phyloP scores from a whole-genome alignment of 371 early-diverging fungal genomes.

The Mucor circinelloides region DNA sequence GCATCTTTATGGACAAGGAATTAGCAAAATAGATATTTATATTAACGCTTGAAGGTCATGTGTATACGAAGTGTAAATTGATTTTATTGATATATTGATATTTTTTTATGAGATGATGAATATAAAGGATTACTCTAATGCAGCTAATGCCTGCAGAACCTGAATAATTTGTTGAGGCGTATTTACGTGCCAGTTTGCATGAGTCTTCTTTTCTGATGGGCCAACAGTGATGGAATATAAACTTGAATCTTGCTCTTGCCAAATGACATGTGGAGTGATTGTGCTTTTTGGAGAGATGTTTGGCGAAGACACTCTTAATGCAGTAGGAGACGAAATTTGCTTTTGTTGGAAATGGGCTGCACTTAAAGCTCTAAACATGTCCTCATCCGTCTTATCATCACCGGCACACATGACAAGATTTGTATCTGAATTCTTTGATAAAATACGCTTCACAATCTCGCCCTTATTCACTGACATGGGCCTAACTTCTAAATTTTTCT shows the following conservation, averaged over 20 bases:
- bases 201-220: slow-evolving; percentile 75
- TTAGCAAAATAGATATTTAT: too few species aligned
- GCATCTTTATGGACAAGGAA: too few species aligned
- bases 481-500: slow-evolving; percentile 96
- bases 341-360: slow-evolving; percentile 10
- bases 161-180: slow-evolving; percentile 48
- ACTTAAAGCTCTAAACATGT: slow-evolving; percentile 80
- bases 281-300: slow-evolving; percentile 16
- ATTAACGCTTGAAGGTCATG: too few species aligned
- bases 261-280: slow-evolving; percentile 1
- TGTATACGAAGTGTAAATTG: too few species aligned
- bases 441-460: slow-evolving; percentile 88
- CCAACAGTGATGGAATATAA: slow-evolving; percentile 70
- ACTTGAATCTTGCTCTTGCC: slow-evolving; percentile 10
- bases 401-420: slow-evolving; percentile 96
- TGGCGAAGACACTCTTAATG: not conserved
- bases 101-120: not conserved
- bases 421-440: slow-evolving; percentile 58
- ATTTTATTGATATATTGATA: not conserved
- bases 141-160: not conserved
- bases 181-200: slow-evolving; percentile 81
- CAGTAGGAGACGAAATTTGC: not conserved
- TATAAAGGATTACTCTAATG: not conserved
- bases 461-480: slow-evolving; percentile 87
- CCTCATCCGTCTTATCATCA: slow-evolving; percentile 97